Evolutionary conservation across 495 filamentous ascomycete genomes (phyloP).

Genomic region (Saxispiralis lemnorum): DNA sequence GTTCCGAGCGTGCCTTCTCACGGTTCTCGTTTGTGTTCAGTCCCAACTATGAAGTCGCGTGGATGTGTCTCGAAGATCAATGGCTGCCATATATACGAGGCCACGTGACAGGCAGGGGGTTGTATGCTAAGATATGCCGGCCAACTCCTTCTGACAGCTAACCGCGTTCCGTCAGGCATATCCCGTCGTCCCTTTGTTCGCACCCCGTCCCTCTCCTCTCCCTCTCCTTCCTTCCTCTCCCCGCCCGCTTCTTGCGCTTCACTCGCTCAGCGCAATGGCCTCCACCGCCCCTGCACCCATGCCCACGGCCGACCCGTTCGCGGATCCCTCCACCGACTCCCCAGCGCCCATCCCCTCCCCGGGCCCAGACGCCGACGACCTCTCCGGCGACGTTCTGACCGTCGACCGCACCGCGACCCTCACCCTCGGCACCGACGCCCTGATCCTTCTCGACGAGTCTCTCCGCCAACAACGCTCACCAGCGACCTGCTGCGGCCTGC

Average conservation of each 20-base stretch:
- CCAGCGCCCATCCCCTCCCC: conserved; percentile 17
- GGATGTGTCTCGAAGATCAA: too few relatives aligned
- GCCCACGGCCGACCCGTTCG: conserved; percentile 24
- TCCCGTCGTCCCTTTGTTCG: too few relatives aligned
- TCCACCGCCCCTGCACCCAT: conserved; percentile 2
- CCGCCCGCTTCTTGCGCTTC: conserved; percentile 8
- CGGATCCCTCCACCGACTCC: conserved; percentile 23
- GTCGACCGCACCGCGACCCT: conserved; percentile 43
- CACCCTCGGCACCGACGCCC: conserved; percentile 44
- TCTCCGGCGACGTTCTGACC: conserved; percentile 26
- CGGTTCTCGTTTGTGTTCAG: too few relatives aligned
- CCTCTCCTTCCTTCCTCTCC: neutral
- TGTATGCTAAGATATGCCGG: too few relatives aligned
- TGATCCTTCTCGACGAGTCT: conserved; percentile 41
- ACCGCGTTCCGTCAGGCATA: too few relatives aligned
- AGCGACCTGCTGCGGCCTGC: conserved; percentile 27
- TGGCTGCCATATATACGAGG: too few relatives aligned
- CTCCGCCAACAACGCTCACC: conserved; percentile 23
- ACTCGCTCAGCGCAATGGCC: conserved; percentile 20
- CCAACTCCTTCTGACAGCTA: too few relatives aligned
- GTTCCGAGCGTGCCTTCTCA: too few relatives aligned
- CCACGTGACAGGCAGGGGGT: too few relatives aligned
- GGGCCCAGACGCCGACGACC: conserved; percentile 9
- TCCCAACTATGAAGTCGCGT: too few relatives aligned
- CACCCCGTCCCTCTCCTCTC: too few relatives aligned